Evolutionary conservation across 2,329 filamentous ascomycete species (phyloP).

Genomic region (Epicoccum sorghinum): DNA sequence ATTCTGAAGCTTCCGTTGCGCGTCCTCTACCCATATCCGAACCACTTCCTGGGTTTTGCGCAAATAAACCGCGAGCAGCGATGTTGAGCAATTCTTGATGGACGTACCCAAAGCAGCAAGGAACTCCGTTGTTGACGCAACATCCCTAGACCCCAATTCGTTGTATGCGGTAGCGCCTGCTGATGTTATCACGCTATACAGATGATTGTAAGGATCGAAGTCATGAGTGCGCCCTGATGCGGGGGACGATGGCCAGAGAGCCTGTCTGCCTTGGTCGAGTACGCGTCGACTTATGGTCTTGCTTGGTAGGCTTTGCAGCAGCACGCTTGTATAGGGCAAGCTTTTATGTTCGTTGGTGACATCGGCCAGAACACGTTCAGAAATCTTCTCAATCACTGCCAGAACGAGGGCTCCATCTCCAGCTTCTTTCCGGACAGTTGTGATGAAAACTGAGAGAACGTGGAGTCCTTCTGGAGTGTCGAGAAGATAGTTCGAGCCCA

Average conservation of each 20-base stretch:
- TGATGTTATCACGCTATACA: constrained; percentile 66
- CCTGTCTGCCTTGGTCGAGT: constrained; percentile 67
- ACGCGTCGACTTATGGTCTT: constrained; percentile 50
- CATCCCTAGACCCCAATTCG: constrained; percentile 48
- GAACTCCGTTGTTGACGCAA: constrained; percentile 53
- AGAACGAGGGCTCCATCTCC: constrained; percentile 72
- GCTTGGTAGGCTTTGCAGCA: constrained; percentile 45
- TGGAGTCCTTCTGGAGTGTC: constrained; percentile 24
- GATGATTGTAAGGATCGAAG: constrained; percentile 66
- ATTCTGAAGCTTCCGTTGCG: constrained; percentile 39
- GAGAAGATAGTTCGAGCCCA: constrained; percentile 56
- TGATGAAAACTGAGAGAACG: constrained; percentile 64
- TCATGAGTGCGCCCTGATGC: constrained; percentile 41
- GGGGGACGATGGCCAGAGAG: constrained; percentile 67
- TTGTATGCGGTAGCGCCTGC: constrained; percentile 64
- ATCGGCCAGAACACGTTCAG: constrained; percentile 50
- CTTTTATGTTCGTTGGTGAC: constrained; percentile 23
- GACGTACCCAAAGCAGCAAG: constrained; percentile 59
- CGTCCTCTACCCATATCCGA: constrained; percentile 68
- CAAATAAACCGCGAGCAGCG: constrained; percentile 63
- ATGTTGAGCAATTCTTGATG: constrained; percentile 46
- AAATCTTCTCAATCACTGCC: constrained; percentile 73
- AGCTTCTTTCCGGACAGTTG: constrained; percentile 63
- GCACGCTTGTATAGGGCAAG: constrained; percentile 42
- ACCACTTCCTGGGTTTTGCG: constrained; percentile 67